A percentile compares a stretch with the other conserved stretches of the same genome.
Conservation (phyloP, 1,139 yeast species). For the Pichia kudriavzevii region DNA sequence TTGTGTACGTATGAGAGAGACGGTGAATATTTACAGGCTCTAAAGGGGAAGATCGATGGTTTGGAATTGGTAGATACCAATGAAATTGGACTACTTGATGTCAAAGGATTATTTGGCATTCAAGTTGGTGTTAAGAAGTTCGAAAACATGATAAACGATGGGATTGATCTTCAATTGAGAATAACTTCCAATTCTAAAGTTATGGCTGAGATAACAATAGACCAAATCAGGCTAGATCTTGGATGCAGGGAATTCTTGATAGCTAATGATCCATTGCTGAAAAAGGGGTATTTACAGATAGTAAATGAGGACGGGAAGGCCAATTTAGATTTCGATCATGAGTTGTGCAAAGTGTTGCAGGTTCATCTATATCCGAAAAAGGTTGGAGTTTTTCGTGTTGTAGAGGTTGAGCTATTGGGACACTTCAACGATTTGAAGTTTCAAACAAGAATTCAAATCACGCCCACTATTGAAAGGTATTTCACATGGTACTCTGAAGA, state of each 20-base stretch:
- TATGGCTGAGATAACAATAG: neutral
- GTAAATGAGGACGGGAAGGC: conserved; percentile 1
- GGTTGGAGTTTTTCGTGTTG: conserved; percentile 18
- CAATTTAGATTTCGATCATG: conserved; percentile 3
- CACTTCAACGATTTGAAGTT: neutral
- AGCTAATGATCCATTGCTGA: no score
- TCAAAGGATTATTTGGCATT: conserved; percentile 19
- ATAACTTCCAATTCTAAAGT: no score
- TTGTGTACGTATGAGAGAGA: conserved; percentile 3
- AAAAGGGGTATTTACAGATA: no score
- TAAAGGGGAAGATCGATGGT: conserved; percentile 6
- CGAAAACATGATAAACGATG: conserved; percentile 19
- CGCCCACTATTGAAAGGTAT: no score
- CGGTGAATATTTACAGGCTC: neutral
- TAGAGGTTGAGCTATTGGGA: neutral
- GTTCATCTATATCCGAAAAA: conserved; percentile 17
- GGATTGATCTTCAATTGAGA: conserved; percentile 26
- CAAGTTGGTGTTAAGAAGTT: conserved; percentile 18
- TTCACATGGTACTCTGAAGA: no score
- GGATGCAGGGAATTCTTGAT: no score
- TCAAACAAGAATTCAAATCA: neutral
- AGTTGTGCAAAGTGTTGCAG: conserved; percentile 22
- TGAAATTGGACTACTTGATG: neutral
- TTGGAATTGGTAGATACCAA: conserved; percentile 7
- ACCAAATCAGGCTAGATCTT: no score